Evolutionary conservation across 495 filamentous ascomycete genomes (phyloP).

Genomic region (Aspergillus heteromorphus): DNA sequence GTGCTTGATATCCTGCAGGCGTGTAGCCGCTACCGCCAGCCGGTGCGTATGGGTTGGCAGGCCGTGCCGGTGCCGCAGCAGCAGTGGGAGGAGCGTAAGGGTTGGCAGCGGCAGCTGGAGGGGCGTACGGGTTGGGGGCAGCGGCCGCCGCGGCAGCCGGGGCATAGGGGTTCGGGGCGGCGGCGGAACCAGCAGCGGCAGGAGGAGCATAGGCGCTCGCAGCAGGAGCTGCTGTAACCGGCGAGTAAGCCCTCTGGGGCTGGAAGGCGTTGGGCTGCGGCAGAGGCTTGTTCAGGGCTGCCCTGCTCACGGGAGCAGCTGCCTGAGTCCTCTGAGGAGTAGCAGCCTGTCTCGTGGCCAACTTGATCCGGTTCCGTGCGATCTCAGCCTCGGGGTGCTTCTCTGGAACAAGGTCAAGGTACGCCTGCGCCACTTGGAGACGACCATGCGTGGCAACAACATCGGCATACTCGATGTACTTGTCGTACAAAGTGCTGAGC

Average conservation of each 20-base stretch:
- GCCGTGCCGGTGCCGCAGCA: conserved; percentile 11
- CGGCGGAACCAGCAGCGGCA: too few relatives aligned
- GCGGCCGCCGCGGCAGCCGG: conserved; percentile 25
- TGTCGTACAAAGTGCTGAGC: conserved; percentile 80
- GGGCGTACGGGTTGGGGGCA: conserved; percentile 32
- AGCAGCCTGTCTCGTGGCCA: conserved; percentile 69
- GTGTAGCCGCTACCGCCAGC: conserved; percentile 28
- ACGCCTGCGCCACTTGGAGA: conserved; percentile 79
- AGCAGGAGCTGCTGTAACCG: conserved; percentile 23
- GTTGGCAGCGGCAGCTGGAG: conserved; percentile 23
- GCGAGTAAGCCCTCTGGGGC: conserved; percentile 33
- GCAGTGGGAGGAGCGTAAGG: conserved; percentile 31
- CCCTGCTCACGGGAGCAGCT: conserved; percentile 21
- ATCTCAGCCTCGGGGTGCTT: conserved; percentile 86
- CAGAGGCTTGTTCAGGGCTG: conserved; percentile 29
- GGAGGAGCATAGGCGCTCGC: conserved; percentile 26
- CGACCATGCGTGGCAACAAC: conserved; percentile 89
- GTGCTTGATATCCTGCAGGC: conserved; percentile 44
- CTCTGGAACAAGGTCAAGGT: conserved; percentile 79
- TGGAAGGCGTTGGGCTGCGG: conserved; percentile 36
- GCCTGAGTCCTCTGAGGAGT: conserved; percentile 35
- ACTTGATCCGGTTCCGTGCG: conserved; percentile 77
- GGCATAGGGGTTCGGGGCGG: conserved; percentile 13
- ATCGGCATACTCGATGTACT: conserved; percentile 95
- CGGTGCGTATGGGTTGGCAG: conserved; percentile 56